A percentile compares a stretch with the other conserved stretches of the same genome.
These are phyloP conservation scores for Aschersonia sp. DNA, from an alignment of 2,329 filamentous ascomycete genomes.

Conservation along the genomic window DNA sequence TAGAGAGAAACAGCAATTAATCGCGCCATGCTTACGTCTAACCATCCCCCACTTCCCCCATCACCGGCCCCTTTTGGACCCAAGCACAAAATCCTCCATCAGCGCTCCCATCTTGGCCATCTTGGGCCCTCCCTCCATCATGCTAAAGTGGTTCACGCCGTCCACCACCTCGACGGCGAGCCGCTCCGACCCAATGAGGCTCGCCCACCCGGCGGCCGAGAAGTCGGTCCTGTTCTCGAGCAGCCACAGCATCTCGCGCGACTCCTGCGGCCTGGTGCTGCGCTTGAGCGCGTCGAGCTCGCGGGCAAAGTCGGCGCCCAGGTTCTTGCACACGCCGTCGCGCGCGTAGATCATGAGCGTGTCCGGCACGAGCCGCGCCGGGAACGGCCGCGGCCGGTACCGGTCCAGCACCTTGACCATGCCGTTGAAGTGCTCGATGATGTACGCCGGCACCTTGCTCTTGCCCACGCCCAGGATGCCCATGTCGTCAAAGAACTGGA, in stretches of 20 bases:
- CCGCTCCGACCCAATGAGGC: slow-evolving; percentile 34
- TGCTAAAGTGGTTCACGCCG: slow-evolving; percentile 59
- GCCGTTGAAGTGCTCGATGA: slow-evolving; percentile 58
- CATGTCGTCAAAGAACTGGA: slow-evolving; percentile 59
- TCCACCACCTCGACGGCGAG: slow-evolving; percentile 55
- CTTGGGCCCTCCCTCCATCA: slow-evolving; percentile 35
- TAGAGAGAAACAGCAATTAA: no score
- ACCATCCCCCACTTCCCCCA: no score
- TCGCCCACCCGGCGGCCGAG: slow-evolving; percentile 12
- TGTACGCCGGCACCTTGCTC: slow-evolving; percentile 56
- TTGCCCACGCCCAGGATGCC: slow-evolving; percentile 52
- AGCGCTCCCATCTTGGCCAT: background rate
- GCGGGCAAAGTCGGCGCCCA: slow-evolving; percentile 26
- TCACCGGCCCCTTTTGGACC: no score
- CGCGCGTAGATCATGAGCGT: slow-evolving; percentile 57
- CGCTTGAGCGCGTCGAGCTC: background rate
- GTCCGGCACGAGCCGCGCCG: slow-evolving; percentile 33
- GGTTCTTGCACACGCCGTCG: slow-evolving; percentile 54
- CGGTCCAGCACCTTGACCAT: slow-evolving; percentile 53
- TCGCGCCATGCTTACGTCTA: no score
- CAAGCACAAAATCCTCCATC: background rate
- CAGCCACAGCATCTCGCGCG: slow-evolving; percentile 53
- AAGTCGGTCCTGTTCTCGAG: slow-evolving; percentile 63
- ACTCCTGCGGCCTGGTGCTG: slow-evolving; percentile 21
- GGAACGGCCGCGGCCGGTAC: slow-evolving; percentile 46